Evolutionary conservation across 331 rosid species (phyloP).

Genomic region (Quercus phellos): DNA sequence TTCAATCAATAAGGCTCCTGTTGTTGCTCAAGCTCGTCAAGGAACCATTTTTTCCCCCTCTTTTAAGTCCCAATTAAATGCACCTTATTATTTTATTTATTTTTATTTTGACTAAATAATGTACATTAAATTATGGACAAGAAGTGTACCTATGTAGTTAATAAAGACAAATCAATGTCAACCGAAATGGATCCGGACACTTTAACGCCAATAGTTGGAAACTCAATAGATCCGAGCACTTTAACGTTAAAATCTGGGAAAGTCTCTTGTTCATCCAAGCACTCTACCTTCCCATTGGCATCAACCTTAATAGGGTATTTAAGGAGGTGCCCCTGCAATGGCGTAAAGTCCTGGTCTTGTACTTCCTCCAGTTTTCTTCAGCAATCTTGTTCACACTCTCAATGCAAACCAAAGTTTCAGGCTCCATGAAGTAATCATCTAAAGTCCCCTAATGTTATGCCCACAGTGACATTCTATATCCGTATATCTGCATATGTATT

Average conservation of each 20-base stretch:
- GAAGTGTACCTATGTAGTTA: conserved; percentile 45
- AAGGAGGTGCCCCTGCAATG: conserved; percentile 66
- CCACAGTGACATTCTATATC: conserved; percentile 92
- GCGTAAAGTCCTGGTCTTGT: conserved; percentile 28
- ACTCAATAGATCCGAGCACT: conserved; percentile 26
- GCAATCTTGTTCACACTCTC: conserved; percentile 50
- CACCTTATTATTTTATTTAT: background rate
- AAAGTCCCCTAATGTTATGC: conserved; percentile 59
- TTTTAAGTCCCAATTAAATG: conserved; percentile 1
- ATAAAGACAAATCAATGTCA: conserved; percentile 29
- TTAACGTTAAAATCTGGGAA: conserved; percentile 82
- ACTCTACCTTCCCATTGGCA: conserved; percentile 44
- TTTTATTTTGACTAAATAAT: too few species aligned
- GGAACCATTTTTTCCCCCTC: background rate
- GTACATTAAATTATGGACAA: background rate
- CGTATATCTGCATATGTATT: conserved; percentile 51
- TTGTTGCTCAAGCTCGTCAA: background rate
- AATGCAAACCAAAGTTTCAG: conserved; percentile 54
- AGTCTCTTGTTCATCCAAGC: conserved; percentile 48
- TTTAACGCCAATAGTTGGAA: conserved; percentile 72
- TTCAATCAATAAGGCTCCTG: background rate
- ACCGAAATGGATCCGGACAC: conserved; percentile 33
- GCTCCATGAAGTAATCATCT: conserved; percentile 53
- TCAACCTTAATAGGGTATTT: conserved; percentile 52
- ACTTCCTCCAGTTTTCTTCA: conserved; percentile 64